Conservation (phyloP, 2,329 filamentous ascomycete species). For the Exophiala sideris region DNA sequence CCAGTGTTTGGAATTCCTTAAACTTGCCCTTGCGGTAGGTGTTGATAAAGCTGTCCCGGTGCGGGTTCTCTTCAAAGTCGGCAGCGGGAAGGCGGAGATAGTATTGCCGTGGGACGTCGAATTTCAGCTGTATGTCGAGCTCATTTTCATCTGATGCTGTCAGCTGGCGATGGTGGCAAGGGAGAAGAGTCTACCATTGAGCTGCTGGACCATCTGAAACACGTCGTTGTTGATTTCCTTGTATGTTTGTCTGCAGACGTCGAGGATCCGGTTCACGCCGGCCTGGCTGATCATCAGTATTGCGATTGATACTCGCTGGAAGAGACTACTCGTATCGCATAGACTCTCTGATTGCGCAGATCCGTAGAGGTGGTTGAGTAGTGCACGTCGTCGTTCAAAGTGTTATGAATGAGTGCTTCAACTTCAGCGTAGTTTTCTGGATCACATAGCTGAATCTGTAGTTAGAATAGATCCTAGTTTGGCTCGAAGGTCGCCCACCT, state of each 20-base stretch:
- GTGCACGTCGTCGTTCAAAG: constrained; percentile 76
- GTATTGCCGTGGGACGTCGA: constrained; percentile 73
- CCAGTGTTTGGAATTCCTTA: constrained; percentile 83
- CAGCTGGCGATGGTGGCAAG: constrained; percentile 18
- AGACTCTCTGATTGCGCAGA: constrained; percentile 82
- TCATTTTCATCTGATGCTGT: constrained; percentile 52
- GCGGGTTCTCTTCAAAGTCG: constrained; percentile 58
- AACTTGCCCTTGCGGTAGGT: constrained; percentile 66
- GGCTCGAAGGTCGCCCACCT: constrained; percentile 39
- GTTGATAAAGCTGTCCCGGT: constrained; percentile 76
- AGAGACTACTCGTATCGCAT: constrained; percentile 69
- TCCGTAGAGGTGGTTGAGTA: constrained; percentile 79
- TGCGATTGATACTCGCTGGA: neutral
- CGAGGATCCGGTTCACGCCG: constrained; percentile 78
- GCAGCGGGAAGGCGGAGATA: constrained; percentile 65
- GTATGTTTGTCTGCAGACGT: constrained; percentile 83
- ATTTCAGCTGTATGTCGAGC: constrained; percentile 66
- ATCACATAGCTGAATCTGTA: constrained; percentile 55
- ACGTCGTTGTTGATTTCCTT: constrained; percentile 82
- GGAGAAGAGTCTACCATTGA: constrained; percentile 54
- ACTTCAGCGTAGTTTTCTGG: constrained; percentile 61
- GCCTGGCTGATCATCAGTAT: constrained; percentile 49
- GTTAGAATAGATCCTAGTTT: constrained; percentile 6
- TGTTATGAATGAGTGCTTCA: constrained; percentile 61
- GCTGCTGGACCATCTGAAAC: constrained; percentile 63